Evolutionary conservation across 495 filamentous ascomycete species (phyloP).

Genomic region (Hypoxylon cercidicola): DNA sequence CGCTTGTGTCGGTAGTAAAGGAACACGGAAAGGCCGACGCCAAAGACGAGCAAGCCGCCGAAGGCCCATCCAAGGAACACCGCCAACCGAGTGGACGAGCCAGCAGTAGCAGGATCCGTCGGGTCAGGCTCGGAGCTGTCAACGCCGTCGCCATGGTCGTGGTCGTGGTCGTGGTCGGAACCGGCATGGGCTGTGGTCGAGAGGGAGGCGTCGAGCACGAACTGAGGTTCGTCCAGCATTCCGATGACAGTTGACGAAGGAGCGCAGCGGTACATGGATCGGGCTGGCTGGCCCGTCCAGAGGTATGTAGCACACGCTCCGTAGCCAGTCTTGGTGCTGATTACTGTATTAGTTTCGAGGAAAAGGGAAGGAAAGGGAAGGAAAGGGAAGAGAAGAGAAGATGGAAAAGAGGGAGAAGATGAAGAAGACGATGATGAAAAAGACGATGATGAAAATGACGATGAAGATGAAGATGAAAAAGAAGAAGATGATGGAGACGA

Average conservation of each 20-base stretch:
- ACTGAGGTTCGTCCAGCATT: constrained; percentile 47
- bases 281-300: constrained; percentile 45
- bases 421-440: too few relatives aligned
- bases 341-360: constrained; percentile 17
- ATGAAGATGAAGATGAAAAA: too few relatives aligned
- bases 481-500: background rate
- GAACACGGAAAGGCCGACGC: too few relatives aligned
- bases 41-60: too few relatives aligned
- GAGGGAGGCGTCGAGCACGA: constrained; percentile 39
- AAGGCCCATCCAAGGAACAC: too few relatives aligned
- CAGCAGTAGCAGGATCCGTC: too few relatives aligned
- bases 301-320: constrained; percentile 50
- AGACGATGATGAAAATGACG: too few relatives aligned
- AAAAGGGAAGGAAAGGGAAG: background rate
- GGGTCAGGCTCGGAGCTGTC: too few relatives aligned
- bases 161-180: too few relatives aligned
- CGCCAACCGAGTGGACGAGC: too few relatives aligned
- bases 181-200: constrained; percentile 8
- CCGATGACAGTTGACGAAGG: constrained; percentile 29
- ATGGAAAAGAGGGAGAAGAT: background rate
- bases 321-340: constrained; percentile 15
- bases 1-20: too few relatives aligned
- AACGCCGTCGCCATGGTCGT: too few relatives aligned
- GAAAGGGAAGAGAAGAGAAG: background rate
- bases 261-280: constrained; percentile 53